These are phyloP conservation scores for Vachellia pachyceras DNA, from an alignment of 306 rosid genomes.

Conservation along the genomic window DNA sequence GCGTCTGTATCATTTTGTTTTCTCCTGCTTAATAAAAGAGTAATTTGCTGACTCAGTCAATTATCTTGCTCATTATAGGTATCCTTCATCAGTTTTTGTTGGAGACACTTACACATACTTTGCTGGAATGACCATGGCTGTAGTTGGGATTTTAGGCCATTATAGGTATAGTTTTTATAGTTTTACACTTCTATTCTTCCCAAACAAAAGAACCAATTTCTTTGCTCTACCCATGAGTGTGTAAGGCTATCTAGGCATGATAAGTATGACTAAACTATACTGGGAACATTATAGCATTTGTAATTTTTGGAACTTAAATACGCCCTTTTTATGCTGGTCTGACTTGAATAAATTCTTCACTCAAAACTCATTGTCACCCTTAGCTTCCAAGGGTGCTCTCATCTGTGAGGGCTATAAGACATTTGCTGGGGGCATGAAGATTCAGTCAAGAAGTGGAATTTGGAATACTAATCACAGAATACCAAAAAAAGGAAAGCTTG, in stretches of 20 bases:
- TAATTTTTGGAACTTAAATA: slow-evolving; percentile 13
- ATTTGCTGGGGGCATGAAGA: background rate
- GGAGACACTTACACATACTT: slow-evolving; percentile 97
- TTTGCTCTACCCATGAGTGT: slow-evolving; percentile 1
- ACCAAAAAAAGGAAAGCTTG: background rate
- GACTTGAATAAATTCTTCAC: background rate
- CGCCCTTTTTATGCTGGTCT: slow-evolving; percentile 9
- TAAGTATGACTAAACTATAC: background rate
- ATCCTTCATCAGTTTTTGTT: slow-evolving; percentile 94
- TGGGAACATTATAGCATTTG: slow-evolving; percentile 13
- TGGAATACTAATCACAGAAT: slow-evolving; percentile 10
- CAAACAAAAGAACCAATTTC: slow-evolving; percentile 10
- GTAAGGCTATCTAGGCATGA: slow-evolving; percentile 10
- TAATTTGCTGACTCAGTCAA: slow-evolving; percentile 25
- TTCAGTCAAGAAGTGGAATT: slow-evolving; percentile 7
- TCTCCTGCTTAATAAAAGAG: slow-evolving; percentile 28
- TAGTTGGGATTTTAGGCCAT: slow-evolving; percentile 93
- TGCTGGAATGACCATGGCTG: slow-evolving; percentile 99
- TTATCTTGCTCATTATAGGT: slow-evolving; percentile 61
- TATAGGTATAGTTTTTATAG: slow-evolving; percentile 68
- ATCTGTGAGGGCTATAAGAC: background rate
- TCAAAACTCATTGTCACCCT: background rate
- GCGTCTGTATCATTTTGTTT: slow-evolving; percentile 19
- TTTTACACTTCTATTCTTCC: slow-evolving; percentile 28
- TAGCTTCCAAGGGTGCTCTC: background rate